phyloP scores from a whole-genome alignment of 257 asterid genomes.

The Oldenlandia corymbosa region DNA sequence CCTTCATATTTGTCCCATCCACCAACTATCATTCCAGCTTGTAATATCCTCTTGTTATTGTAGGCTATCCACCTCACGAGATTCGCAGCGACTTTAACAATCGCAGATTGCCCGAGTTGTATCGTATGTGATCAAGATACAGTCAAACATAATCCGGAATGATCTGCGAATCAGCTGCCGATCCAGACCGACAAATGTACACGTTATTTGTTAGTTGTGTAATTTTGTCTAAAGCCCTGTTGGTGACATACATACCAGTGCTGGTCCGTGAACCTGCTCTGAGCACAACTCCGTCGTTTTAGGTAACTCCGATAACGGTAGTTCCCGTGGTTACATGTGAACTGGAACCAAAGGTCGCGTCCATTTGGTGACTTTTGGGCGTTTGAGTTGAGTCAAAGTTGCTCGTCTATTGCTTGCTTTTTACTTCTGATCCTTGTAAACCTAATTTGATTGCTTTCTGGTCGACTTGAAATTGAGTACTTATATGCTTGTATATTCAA shows the following conservation, averaged over 20 bases:
- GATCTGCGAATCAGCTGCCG: constrained; percentile 82
- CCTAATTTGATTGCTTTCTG: no score
- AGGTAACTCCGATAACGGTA: constrained; percentile 84
- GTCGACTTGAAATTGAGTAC: no score
- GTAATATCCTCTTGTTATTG: no score
- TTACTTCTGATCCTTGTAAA: no score
- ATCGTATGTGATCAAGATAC: constrained; percentile 91
- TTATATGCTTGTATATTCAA: no score
- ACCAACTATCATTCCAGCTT: no score
- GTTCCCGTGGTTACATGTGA: constrained; percentile 84
- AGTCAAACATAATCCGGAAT: constrained; percentile 71
- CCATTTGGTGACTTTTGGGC: no score
- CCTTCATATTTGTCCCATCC: no score
- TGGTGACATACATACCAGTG: constrained; percentile 94
- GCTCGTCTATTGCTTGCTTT: no score
- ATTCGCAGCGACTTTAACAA: constrained; percentile 77
- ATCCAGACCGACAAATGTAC: constrained; percentile 80
- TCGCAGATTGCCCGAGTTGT: constrained; percentile 79
- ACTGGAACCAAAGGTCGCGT: constrained; percentile 42
- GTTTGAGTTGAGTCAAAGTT: no score
- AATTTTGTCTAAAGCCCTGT: constrained; percentile 89
- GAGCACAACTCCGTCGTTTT: constrained; percentile 83
- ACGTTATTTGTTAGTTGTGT: constrained; percentile 86
- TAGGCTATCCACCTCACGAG: constrained; percentile 52
- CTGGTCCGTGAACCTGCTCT: constrained; percentile 96